phyloP scores from a whole-genome alignment of 139 green algal species.

The Ulvella scutata region DNA sequence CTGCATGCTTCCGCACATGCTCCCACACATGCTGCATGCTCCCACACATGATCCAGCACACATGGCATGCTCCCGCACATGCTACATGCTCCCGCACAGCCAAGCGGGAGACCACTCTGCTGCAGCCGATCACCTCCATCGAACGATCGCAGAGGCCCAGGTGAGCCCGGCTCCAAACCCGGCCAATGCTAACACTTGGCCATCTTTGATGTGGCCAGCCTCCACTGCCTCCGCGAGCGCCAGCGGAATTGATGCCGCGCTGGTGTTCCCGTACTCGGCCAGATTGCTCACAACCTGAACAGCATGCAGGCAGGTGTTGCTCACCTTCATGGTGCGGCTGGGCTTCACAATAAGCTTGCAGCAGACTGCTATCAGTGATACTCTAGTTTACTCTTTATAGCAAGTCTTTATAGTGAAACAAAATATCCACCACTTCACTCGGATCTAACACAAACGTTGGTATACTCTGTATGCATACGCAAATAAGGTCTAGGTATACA shows the following conservation, averaged over 20 bases:
- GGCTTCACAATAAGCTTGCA: too few species aligned
- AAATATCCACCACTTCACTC: too few species aligned
- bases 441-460: too few species aligned
- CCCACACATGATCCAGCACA: not conserved
- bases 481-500: too few species aligned
- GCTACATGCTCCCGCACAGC: not conserved
- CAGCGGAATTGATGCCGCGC: slow-evolving; percentile 85
- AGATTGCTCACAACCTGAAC: slow-evolving; percentile 63
- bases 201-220: slow-evolving; percentile 44
- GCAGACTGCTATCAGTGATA: too few species aligned
- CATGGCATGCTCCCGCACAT: not conserved
- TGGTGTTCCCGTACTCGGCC: slow-evolving; percentile 92
- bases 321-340: too few species aligned
- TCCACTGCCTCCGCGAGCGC: slow-evolving; percentile 88
- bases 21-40: not conserved
- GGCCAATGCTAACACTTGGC: slow-evolving; percentile 66
- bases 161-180: slow-evolving; percentile 92
- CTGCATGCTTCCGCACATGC: too few species aligned
- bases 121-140: slow-evolving; percentile 57
- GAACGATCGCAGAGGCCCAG: slow-evolving; percentile 80
- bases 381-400: too few species aligned
- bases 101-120: not conserved
- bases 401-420: too few species aligned
- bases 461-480: too few species aligned
- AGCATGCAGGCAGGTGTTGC: not conserved